phyloP scores from a whole-genome alignment of 2,329 filamentous ascomycete species.

The Zymoseptoria tritici region DNA sequence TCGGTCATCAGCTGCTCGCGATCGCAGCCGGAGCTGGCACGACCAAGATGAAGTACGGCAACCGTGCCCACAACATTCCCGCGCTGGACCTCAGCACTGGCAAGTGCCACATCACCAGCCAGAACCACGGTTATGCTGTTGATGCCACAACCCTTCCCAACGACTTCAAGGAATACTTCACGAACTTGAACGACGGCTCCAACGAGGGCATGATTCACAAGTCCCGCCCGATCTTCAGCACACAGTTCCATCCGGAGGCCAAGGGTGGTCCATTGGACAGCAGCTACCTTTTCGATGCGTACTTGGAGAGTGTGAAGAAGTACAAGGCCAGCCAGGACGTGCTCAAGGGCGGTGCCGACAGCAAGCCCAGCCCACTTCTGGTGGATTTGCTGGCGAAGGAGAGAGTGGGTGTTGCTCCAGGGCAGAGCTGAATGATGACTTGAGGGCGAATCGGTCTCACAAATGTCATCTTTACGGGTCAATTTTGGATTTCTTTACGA shows the following conservation, averaged over 20 bases:
- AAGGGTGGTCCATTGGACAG: slow-evolving; percentile 96
- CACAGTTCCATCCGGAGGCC: slow-evolving; percentile 97
- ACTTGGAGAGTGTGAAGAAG: slow-evolving; percentile 77
- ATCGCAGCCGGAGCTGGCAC: slow-evolving; percentile 82
- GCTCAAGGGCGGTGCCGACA: slow-evolving; percentile 67
- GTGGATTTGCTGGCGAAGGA: slow-evolving; percentile 90
- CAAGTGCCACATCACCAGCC: slow-evolving; percentile 95
- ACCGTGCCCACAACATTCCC: slow-evolving; percentile 97
- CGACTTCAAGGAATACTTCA: slow-evolving; percentile 97
- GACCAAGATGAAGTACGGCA: slow-evolving; percentile 98
- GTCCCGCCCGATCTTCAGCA: slow-evolving; percentile 92
- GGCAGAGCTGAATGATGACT: neutral
- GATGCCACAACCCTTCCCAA: slow-evolving; percentile 71
- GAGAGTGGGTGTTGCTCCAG: slow-evolving; percentile 70
- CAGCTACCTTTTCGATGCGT: slow-evolving; percentile 92
- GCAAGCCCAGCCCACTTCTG: slow-evolving; percentile 77
- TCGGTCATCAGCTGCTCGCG: slow-evolving; percentile 92
- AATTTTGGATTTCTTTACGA: neutral
- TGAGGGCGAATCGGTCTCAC: neutral
- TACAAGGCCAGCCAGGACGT: slow-evolving; percentile 79
- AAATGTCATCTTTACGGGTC: neutral
- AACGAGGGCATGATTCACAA: slow-evolving; percentile 98
- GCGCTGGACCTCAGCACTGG: slow-evolving; percentile 90
- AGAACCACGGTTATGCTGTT: slow-evolving; percentile 97
- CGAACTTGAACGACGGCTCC: slow-evolving; percentile 94